Evolutionary conservation across 202 grass and related monocot species (phyloP).

Genomic region (Setaria viridis): DNA sequence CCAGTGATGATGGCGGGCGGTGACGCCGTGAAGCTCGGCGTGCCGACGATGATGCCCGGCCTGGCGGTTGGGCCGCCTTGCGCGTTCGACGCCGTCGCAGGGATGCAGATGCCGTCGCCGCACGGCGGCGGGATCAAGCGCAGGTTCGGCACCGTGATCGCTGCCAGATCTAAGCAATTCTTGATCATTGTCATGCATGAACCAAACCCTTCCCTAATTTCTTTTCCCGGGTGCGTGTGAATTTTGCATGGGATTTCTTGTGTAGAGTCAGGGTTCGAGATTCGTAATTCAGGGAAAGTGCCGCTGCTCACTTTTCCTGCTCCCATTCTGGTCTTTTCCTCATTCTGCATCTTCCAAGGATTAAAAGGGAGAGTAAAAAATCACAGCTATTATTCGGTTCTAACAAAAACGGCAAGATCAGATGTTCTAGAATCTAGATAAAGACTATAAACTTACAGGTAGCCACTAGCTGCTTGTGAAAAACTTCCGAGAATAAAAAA

Average conservation of each 20-base stretch:
- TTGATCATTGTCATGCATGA: slow-evolving; percentile 24
- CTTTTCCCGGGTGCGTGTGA: slow-evolving; percentile 7
- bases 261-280: slow-evolving; percentile 11
- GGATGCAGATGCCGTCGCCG: slow-evolving; percentile 67
- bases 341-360: slow-evolving; percentile 47
- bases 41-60: slow-evolving; percentile 45
- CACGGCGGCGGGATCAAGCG: slow-evolving; percentile 67
- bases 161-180: slow-evolving; percentile 44
- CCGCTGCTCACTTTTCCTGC: slow-evolving; percentile 35
- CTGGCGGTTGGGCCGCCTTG: slow-evolving; percentile 21
- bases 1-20: slow-evolving; percentile 43
- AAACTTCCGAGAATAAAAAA: not conserved
- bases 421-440: slow-evolving; percentile 9
- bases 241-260: slow-evolving; percentile 33
- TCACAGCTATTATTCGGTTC: not conserved
- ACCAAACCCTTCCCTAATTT: slow-evolving; percentile 20
- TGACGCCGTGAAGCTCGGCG: slow-evolving; percentile 34
- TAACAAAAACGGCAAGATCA: slow-evolving; percentile 31
- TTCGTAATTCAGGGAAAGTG: slow-evolving; percentile 45
- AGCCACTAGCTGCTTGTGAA: not conserved
- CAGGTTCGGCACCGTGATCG: slow-evolving; percentile 58
- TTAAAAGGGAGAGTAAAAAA: not conserved
- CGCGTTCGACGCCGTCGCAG: slow-evolving; percentile 42
- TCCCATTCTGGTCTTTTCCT: slow-evolving; percentile 33
- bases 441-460: not conserved